Evolutionary conservation across 2,329 filamentous ascomycete genomes (phyloP), one percentile per base, ranked within the genome.

Genomic region (Venturia effusa): DNA sequence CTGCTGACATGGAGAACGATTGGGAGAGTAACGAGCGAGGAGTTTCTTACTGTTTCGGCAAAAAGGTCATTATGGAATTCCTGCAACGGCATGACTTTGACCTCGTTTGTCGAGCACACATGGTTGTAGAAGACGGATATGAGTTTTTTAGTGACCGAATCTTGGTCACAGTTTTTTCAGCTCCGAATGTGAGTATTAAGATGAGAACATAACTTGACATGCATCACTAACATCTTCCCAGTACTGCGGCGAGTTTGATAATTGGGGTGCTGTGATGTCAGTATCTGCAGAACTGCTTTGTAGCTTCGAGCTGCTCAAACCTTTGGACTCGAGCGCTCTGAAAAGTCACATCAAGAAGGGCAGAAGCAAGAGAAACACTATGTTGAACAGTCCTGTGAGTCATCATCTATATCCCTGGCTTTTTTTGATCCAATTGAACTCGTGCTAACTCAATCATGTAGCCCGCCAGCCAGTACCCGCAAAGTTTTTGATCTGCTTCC

Each of bases 331-430:
- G 15, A 95, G 90, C 70, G 93, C 93, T 40, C 81, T 99, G 67
- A 99, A 99, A 83, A 97, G 88, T 70, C 94, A 99, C 73, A 99
- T 99, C 77, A 99, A 99, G 81, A 97, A 97, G 80, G 92, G 92
- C 67, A 84, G 92, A 66, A 96, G 92, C 77, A 95, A 95, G 81
- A 84, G 93, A 66, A 91, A 96, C 76, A 93, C 87, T 76, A 95
- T 96, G 84, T 83, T 97, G 66, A 97, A 96, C 81, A 96, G 92
- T 80, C 93, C 93, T 73, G 91, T 95, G 86, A 79, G 90, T 87
- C 30, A 17, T 61, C 34, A n/a, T 45, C 24, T 24, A 2, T 45
- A 32, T 51, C 4, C 45, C 10, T 24, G 11, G 6, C 5, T 51
- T 24, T 51, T 17, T 17, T 34, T 59, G 24, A 15, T 40, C 45